Evolutionary conservation across 345 rosid genomes (phyloP).

Genomic region (Draba incana): DNA sequence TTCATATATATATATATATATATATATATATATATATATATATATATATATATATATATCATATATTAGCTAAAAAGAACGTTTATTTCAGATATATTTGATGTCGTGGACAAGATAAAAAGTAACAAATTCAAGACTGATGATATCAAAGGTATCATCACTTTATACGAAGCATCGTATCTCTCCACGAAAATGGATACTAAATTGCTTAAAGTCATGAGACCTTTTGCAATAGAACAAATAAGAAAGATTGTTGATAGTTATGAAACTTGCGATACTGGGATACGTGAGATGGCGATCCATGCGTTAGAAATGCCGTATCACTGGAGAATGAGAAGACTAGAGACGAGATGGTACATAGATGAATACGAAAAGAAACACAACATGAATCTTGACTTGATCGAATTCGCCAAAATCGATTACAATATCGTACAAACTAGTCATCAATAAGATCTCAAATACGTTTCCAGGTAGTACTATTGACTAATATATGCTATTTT

Average conservation of each 20-base stretch:
- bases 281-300: slow-evolving; percentile 19
- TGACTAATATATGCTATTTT: not conserved
- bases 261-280: not conserved
- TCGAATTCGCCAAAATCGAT: slow-evolving; percentile 38
- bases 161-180: slow-evolving; percentile 49
- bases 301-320: slow-evolving; percentile 39
- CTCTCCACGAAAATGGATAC: slow-evolving; percentile 38
- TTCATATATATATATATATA: not conserved
- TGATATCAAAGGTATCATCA: slow-evolving; percentile 29
- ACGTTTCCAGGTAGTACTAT: slow-evolving; percentile 27
- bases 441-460: slow-evolving; percentile 45
- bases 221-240: slow-evolving; percentile 38
- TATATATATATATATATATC: not conserved
- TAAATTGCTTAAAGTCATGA: slow-evolving; percentile 40
- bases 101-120: slow-evolving; percentile 35
- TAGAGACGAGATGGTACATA: slow-evolving; percentile 42
- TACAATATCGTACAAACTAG: slow-evolving; percentile 40
- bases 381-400: slow-evolving; percentile 20
- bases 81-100: slow-evolving; percentile 38
- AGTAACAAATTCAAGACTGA: slow-evolving; percentile 10
- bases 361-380: slow-evolving; percentile 30
- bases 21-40: not conserved
- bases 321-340: slow-evolving; percentile 35
- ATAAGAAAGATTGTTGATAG: slow-evolving; percentile 18
- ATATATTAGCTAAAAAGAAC: not conserved